phyloP scores from a whole-genome alignment of 345 rosid species.

The Euclidium syriacum region DNA sequence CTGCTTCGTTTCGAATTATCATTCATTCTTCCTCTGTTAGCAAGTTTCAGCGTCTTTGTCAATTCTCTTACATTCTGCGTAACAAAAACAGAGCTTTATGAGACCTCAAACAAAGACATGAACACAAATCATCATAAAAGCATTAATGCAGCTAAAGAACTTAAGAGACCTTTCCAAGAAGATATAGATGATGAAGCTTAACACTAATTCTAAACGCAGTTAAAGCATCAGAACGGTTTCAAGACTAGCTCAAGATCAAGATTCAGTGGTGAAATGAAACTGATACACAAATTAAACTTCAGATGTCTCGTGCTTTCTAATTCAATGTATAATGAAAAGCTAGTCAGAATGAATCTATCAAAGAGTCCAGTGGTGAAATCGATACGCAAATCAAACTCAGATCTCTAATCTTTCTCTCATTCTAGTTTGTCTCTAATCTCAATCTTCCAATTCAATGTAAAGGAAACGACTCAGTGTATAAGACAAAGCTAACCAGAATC shows the following conservation, averaged over 20 bases:
- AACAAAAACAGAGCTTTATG: background rate
- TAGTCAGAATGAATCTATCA: too few species aligned
- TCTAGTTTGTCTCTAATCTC: background rate
- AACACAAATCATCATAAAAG: background rate
- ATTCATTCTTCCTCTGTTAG: constrained; percentile 12
- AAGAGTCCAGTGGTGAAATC: too few species aligned
- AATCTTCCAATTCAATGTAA: background rate
- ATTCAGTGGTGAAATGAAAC: too few species aligned
- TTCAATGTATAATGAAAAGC: too few species aligned
- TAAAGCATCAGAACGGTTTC: too few species aligned
- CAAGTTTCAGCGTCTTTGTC: constrained; percentile 26
- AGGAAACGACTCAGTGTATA: background rate
- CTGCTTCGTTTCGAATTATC: constrained; percentile 15
- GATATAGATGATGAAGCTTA: background rate
- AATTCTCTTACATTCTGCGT: constrained; percentile 27
- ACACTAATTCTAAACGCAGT: too few species aligned
- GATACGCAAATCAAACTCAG: background rate
- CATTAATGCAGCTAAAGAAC: background rate
- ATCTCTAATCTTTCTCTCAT: background rate
- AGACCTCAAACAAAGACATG: background rate
- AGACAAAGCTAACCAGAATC: background rate
- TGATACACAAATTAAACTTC: too few species aligned
- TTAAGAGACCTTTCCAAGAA: background rate
- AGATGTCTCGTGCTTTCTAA: too few species aligned
- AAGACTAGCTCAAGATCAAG: too few species aligned